Percentiles rank a stretch among this genome's conserved stretches.
phyloP scores from a whole-genome alignment of 306 rosid species.

The Lathyrus oleraceus region DNA sequence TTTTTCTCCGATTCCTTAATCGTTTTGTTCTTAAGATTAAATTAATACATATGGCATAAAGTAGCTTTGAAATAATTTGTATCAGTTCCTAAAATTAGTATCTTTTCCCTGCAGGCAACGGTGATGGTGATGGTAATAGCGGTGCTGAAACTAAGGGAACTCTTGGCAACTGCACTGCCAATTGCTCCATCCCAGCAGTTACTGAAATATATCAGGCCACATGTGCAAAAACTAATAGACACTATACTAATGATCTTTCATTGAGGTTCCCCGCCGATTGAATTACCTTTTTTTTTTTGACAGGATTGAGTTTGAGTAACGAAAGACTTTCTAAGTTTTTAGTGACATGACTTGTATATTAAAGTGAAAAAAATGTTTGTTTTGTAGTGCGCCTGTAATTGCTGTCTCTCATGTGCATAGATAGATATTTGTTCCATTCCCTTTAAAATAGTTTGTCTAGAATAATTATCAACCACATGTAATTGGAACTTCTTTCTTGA shows the following conservation, averaged over 20 bases:
- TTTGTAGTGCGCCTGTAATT: slow-evolving; percentile 16
- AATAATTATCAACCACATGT: slow-evolving; percentile 5
- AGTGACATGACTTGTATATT: slow-evolving; percentile 12
- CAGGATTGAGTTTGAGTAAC: neutral
- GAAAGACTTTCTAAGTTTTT: neutral
- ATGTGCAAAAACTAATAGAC: slow-evolving; percentile 37
- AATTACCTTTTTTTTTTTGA: neutral
- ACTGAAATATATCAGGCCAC: slow-evolving; percentile 34
- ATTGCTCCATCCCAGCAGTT: slow-evolving; percentile 38
- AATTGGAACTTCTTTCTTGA: slow-evolving; percentile 10
- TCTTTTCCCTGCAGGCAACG: slow-evolving; percentile 5
- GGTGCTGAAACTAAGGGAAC: slow-evolving; percentile 41
- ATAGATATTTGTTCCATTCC: slow-evolving; percentile 17
- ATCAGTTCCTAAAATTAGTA: neutral
- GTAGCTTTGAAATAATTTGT: neutral
- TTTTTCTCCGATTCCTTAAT: neutral
- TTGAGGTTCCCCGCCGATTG: slow-evolving; percentile 34
- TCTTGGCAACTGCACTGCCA: slow-evolving; percentile 40
- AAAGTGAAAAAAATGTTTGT: slow-evolving; percentile 4
- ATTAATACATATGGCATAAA: neutral
- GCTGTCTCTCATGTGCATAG: slow-evolving; percentile 16
- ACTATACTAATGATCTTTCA: slow-evolving; percentile 37
- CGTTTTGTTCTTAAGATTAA: neutral
- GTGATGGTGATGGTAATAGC: slow-evolving; percentile 29
- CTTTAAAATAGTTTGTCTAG: slow-evolving; percentile 27